These are phyloP conservation scores for Acacia melanoxylon DNA, from an alignment of 306 rosid species.

Conservation along the genomic window DNA sequence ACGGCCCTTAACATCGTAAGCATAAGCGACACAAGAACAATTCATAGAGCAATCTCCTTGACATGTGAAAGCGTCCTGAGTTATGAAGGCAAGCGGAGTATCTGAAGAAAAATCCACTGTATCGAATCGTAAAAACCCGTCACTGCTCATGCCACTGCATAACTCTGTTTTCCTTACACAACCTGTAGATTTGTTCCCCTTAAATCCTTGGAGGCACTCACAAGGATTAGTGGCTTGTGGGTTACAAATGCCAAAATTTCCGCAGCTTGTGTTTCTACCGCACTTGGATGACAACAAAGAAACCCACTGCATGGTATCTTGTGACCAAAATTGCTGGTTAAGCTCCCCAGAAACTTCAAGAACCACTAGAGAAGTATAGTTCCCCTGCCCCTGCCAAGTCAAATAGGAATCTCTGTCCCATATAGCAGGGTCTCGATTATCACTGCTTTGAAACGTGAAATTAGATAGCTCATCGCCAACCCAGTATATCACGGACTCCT, in stretches of 20 bases:
- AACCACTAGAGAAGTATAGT: neutral
- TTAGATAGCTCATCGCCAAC: neutral
- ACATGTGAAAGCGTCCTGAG: neutral
- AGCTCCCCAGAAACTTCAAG: constrained; percentile 37
- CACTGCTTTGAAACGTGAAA: neutral
- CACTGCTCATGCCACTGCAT: neutral
- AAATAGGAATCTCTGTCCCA: neutral
- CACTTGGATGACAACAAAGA: constrained; percentile 10
- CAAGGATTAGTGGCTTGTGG: neutral
- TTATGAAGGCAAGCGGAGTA: neutral
- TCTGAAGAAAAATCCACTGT: neutral
- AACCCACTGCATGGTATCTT: neutral
- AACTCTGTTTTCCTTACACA: constrained; percentile 16
- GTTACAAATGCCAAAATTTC: constrained; percentile 15
- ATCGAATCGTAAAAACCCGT: neutral
- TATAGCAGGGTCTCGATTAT: neutral
- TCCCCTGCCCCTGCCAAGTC: neutral
- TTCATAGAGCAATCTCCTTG: neutral
- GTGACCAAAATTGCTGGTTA: neutral
- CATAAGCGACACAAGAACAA: constrained; percentile 20
- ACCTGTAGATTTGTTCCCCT: neutral
- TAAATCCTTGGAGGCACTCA: constrained; percentile 12
- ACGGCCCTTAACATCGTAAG: neutral
- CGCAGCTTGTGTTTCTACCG: neutral
- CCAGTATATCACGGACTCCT: constrained; percentile 1